These are phyloP conservation scores for Hericium erinaceus DNA, from an alignment of 768 basidiomycete species.

Conservation along the genomic window DNA sequence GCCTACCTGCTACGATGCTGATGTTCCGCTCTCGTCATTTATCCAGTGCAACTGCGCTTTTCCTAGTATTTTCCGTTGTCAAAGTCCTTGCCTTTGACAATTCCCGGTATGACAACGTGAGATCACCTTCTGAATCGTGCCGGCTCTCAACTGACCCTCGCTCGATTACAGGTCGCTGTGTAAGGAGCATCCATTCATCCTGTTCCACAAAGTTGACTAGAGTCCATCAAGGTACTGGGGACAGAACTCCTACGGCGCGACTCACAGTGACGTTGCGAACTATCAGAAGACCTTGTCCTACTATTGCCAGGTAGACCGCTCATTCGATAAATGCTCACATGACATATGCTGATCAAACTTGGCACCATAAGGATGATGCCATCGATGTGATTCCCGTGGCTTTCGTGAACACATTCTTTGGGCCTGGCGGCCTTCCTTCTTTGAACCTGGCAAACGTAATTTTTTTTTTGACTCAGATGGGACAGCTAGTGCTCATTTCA, in stretches of 20 bases:
- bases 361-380: slow-evolving; percentile 40
- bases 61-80: too few relatives aligned
- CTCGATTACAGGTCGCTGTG: slow-evolving; percentile 43
- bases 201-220: not conserved
- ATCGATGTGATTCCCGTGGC: slow-evolving; percentile 64
- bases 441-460: slow-evolving; percentile 63
- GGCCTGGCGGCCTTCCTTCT: slow-evolving; percentile 49
- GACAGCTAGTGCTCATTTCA: not conserved
- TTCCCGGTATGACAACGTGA: slow-evolving; percentile 53
- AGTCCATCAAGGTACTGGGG: slow-evolving; percentile 52
- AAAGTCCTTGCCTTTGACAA: slow-evolving; percentile 37
- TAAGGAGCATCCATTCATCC: slow-evolving; percentile 21
- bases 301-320: slow-evolving; percentile 45
- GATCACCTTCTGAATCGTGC: not conserved
- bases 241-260: slow-evolving; percentile 66
- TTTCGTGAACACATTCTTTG: slow-evolving; percentile 61
- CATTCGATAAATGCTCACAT: not conserved
- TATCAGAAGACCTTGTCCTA: slow-evolving; percentile 54
- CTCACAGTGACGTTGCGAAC: slow-evolving; percentile 37
- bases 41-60: too few relatives aligned
- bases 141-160: too few relatives aligned
- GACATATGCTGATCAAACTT: slow-evolving; percentile 2
- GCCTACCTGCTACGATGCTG: too few relatives aligned
- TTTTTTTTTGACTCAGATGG: not conserved
- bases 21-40: too few relatives aligned